Evolutionary conservation across 2,329 filamentous ascomycete genomes (phyloP), one percentile per base, ranked within the genome.

Genomic region (Penicillium sp.): DNA sequence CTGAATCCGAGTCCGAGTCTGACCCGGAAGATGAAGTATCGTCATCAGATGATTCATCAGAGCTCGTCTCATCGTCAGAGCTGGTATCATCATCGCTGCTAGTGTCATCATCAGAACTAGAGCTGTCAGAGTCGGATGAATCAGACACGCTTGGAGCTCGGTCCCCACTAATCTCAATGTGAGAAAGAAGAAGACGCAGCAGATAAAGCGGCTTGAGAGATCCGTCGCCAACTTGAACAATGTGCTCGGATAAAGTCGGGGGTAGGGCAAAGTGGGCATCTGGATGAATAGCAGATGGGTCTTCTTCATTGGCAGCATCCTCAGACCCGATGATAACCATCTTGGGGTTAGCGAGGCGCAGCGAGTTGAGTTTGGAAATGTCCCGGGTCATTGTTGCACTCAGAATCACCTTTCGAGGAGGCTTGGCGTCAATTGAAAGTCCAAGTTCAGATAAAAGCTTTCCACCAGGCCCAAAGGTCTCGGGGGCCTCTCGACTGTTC

Each of bases 311-410:
- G 20, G 62, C 57, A 29, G 57, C 60, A 14, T 70, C 64, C 10
- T 74, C 72, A 31, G 83, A 84, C 59, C 92, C 88, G 14, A 96
- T 81, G 1, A 91, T 82, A 0, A 97, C 82, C 45, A 97, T 77
- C 57, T 83, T 88, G 4, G 94, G 93, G 50, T 89, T 81, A 29
- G 81, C 79, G 31, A 97, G 79, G 57, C 83, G 88, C 37, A 97
- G 74, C 0, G 85, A 87, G 53, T 84, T 88, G 20, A 97, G 78
- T 58, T 94, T 87, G 35, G 89, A 89, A 46, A 96, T 78, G 68
- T 97, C 92, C 55, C 86, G 83, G 2, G 92, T 96, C 85, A 97
- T 91, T 0, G 93, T 97, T 6, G 93, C 94, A 71, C 91, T 96
- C 3, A 97, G 81, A 50, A 97, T 83, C 18, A 97, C 81, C 74